Evolutionary conservation across 2,329 filamentous ascomycete genomes (phyloP), one percentile per base, ranked within the genome.

Genomic region (Orbilia quercus): DNA sequence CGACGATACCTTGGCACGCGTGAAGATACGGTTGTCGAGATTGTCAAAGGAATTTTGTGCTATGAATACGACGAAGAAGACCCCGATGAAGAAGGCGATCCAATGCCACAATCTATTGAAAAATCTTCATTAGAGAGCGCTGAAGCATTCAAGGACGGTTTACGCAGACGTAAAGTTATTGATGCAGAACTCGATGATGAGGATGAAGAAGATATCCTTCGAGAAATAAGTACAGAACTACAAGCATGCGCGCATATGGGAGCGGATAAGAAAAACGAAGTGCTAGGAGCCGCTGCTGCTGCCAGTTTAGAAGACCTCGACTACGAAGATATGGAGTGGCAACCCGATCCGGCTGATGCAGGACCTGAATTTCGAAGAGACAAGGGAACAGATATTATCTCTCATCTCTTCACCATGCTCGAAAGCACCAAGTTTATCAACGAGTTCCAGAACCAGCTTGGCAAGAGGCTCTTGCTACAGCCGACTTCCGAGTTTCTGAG

Each of bases 261-360:
- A 80, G 57, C 79, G 76, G 76, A 83, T 77, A 79, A 85, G 75
- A 76, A 81, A 77, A 53, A 79, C 77, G 70, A 81, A 16, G 80
- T 83, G 38, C 82, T 85, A n/a, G 78, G 79, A 22, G 66, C 75
- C 6, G 75, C 76, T 7, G 75, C 75, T 20, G 71, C 75, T 14
- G 77, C 76, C 7, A 77, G 76, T 1, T 60, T 77, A 11, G 88
- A 90, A 65, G 91, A 91, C 58, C 84, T 95, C 14, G 91, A 96
- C 80, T 98, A 91, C 90, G 86, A 92, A 78, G 93, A 99, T 80
- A 91, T 96, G 89, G 87, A 88, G 7, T 99, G 95, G 95, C 84
- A 92, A 36, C 95, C 95, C 0, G 91, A 96, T 77, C 95, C 95
- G 0, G 89, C 96, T 40, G 95, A 99, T 79, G 95, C 95, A 1